Conservation (phyloP, 2,329 filamentous ascomycete species). For the Epichloe typhina region DNA sequence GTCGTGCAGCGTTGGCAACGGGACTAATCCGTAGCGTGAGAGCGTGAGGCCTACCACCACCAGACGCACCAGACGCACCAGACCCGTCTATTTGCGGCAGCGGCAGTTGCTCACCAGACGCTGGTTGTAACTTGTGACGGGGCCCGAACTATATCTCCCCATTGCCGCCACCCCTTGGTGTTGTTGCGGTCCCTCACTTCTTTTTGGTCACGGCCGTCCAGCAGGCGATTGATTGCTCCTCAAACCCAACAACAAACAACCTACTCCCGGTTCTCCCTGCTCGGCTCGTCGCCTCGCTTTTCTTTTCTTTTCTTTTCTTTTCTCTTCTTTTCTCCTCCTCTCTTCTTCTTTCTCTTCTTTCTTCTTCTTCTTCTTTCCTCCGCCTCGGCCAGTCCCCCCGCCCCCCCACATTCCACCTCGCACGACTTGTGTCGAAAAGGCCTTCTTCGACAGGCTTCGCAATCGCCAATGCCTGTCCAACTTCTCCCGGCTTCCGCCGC, state of each 20-base stretch:
- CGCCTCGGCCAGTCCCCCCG: not conserved
- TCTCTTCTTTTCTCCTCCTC: conserved; percentile 22
- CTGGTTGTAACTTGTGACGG: no score
- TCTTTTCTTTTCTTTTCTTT: conserved; percentile 23
- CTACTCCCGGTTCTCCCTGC: conserved; percentile 20
- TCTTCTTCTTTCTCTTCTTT: conserved; percentile 8
- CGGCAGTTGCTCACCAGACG: no score
- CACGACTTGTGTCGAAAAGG: not conserved
- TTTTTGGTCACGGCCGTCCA: conserved; percentile 42
- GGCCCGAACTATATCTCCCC: not conserved
- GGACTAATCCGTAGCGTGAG: no score
- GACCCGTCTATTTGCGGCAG: no score
- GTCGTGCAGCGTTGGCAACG: no score
- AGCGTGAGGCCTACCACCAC: no score
- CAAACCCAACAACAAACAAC: conserved; percentile 4
- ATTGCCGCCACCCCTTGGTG: conserved; percentile 20
- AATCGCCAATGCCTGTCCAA: conserved; percentile 67
- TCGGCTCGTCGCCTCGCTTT: conserved; percentile 38
- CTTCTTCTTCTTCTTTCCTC: conserved; percentile 24
- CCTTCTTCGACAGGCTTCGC: not conserved
- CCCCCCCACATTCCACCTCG: not conserved
- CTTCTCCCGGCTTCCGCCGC: conserved; percentile 90
- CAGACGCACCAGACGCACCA: no score
- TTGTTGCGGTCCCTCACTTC: conserved; percentile 33
- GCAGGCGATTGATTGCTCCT: conserved; percentile 37